These are phyloP conservation scores for Colletotrichum limetticola DNA, from an alignment of 2,329 filamentous ascomycete genomes.

Conservation along the genomic window DNA sequence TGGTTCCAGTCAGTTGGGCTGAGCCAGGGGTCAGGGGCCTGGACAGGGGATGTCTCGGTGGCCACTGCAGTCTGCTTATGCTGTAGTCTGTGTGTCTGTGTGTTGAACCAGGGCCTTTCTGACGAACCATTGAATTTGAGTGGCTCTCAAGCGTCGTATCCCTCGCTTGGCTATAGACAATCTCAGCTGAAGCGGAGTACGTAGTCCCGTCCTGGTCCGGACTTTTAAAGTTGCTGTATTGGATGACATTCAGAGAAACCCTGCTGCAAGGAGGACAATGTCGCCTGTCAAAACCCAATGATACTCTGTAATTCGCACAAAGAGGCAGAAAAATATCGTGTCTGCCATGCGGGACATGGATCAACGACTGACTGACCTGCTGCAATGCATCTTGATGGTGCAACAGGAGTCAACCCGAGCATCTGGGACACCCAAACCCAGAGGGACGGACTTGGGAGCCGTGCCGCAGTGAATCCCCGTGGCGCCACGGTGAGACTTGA, in stretches of 20 bases:
- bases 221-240: not conserved
- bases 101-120: not conserved
- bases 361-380: not conserved
- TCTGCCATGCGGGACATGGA: not conserved
- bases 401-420: not conserved
- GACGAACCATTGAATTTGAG: conserved; percentile 5
- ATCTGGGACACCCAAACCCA: conserved; percentile 6
- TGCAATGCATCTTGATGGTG: not conserved
- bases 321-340: not conserved
- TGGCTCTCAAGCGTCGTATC: conserved; percentile 8
- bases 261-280: conserved; percentile 1
- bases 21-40: conserved; percentile 29
- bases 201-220: conserved; percentile 2
- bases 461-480: not conserved
- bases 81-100: conserved; percentile 10
- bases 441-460: not conserved
- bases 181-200: conserved; percentile 28
- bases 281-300: too few relatives aligned
- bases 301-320: not conserved
- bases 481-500: conserved; percentile 4
- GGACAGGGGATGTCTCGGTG: conserved; percentile 18
- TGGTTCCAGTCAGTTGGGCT: conserved; percentile 29
- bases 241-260: conserved; percentile 17
- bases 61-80: conserved; percentile 27
- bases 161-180: conserved; percentile 17